Percentiles rank a stretch among this genome's conserved stretches.
phyloP scores from a whole-genome alignment of 495 filamentous ascomycete genomes.

The Lineolata rhizophorae region DNA sequence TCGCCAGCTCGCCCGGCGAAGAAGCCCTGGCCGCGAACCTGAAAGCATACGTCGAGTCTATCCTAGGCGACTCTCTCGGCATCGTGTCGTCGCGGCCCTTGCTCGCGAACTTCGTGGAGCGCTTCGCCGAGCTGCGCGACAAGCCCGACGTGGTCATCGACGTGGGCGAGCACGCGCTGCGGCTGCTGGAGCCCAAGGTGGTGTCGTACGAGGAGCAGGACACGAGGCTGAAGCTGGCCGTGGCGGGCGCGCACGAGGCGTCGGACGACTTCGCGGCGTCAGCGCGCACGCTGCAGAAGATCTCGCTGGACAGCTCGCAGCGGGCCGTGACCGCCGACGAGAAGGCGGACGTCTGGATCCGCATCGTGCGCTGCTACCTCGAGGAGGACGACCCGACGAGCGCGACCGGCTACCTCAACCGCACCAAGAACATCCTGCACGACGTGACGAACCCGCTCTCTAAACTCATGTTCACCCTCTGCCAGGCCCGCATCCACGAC shows the following conservation, averaged over 20 bases:
- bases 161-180: constrained; percentile 45
- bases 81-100: constrained; percentile 55
- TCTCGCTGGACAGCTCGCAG: constrained; percentile 73
- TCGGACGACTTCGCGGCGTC: constrained; percentile 62
- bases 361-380: constrained; percentile 83
- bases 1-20: constrained; percentile 28
- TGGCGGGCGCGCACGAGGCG: constrained; percentile 64
- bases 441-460: constrained; percentile 46
- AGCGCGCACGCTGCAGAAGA: constrained; percentile 56
- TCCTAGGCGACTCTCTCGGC: constrained; percentile 45
- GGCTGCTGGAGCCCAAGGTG: constrained; percentile 38
- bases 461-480: constrained; percentile 68
- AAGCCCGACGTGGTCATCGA: constrained; percentile 36
- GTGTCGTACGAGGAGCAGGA: constrained; percentile 74
- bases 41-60: constrained; percentile 40
- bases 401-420: constrained; percentile 75
- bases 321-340: constrained; percentile 57
- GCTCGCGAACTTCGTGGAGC: constrained; percentile 40
- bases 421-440: constrained; percentile 77
- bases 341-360: constrained; percentile 67
- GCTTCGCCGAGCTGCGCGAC: constrained; percentile 31
- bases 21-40: constrained; percentile 39
- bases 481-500: constrained; percentile 82
- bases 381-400: constrained; percentile 80
- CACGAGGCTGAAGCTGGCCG: constrained; percentile 49